Evolutionary conservation across 768 basidiomycete genomes (phyloP).

Genomic region (Suillus tomentosus): DNA sequence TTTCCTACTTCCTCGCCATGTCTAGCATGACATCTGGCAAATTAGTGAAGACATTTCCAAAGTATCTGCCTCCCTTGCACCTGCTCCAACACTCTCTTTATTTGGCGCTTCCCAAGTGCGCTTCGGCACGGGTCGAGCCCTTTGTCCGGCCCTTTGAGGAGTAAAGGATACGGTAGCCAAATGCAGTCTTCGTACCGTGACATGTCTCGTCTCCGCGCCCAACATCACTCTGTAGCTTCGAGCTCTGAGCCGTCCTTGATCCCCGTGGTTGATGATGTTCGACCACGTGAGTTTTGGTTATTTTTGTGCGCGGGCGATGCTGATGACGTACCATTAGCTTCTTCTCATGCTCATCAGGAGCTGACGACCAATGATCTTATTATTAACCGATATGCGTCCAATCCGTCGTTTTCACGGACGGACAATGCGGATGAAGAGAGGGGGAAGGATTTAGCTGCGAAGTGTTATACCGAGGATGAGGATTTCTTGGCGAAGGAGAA

Average conservation of each 20-base stretch:
- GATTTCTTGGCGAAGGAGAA: conserved; percentile 84
- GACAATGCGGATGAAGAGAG: conserved; percentile 61
- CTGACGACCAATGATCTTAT: conserved; percentile 52
- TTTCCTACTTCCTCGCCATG: conserved; percentile 14
- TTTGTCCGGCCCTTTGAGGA: conserved; percentile 47
- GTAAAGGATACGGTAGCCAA: conserved; percentile 39
- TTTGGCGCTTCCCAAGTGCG: conserved; percentile 11
- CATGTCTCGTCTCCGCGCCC: conserved; percentile 52
- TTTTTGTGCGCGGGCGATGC: conserved; percentile 21
- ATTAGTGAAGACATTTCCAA: conserved; percentile 13
- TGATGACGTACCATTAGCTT: conserved; percentile 12
- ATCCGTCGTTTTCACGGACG: conserved; percentile 37
- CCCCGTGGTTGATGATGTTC: conserved; percentile 50
- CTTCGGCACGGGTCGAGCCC: conserved; percentile 44
- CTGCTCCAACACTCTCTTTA: neutral
- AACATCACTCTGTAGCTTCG: conserved; percentile 73
- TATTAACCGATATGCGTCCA: conserved; percentile 48
- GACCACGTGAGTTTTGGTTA: conserved; percentile 44
- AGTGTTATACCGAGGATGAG: conserved; percentile 87
- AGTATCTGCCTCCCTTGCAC: conserved; percentile 11
- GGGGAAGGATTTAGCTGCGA: conserved; percentile 71
- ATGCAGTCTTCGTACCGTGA: conserved; percentile 43
- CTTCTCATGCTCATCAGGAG: conserved; percentile 52
- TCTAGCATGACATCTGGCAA: conserved; percentile 23
- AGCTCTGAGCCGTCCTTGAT: conserved; percentile 84